A percentile compares a stretch with the other conserved stretches of the same genome.
Evolutionary conservation across 2,329 filamentous ascomycete species (phyloP).

Genomic region (Raffaelea ambrosiae): DNA sequence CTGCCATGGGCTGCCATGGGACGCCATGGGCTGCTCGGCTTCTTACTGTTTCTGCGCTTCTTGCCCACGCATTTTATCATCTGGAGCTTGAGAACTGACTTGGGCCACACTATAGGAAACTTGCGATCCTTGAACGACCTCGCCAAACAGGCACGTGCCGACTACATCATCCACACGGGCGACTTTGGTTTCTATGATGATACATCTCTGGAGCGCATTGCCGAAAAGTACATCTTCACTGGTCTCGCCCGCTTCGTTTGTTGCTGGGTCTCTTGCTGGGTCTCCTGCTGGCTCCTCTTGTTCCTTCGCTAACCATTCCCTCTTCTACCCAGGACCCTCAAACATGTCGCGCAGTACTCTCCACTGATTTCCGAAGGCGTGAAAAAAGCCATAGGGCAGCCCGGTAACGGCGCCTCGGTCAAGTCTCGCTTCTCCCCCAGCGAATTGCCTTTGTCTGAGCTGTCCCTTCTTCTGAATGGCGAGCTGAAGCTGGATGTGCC

Average conservation of each 20-base stretch:
- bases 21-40: no score
- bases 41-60: no score
- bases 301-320: not conserved
- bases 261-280: no score
- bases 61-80: no score
- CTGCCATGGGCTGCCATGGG: no score
- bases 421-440: constrained; percentile 76
- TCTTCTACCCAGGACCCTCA: constrained; percentile 63
- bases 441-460: constrained; percentile 85
- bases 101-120: no score
- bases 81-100: no score
- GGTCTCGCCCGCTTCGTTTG: not conserved
- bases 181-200: constrained; percentile 99
- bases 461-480: constrained; percentile 80
- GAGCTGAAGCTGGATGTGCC: constrained; percentile 88
- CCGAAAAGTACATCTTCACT: constrained; percentile 69
- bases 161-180: constrained; percentile 97
- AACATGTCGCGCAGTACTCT: constrained; percentile 98
- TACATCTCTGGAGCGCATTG: constrained; percentile 89
- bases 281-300: no score
- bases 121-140: constrained; percentile 92
- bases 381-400: constrained; percentile 56
- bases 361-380: constrained; percentile 76
- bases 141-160: constrained; percentile 85
- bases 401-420: constrained; percentile 62